phyloP scores from a whole-genome alignment of 768 basidiomycete genomes.

The Termitomyces sp. region DNA sequence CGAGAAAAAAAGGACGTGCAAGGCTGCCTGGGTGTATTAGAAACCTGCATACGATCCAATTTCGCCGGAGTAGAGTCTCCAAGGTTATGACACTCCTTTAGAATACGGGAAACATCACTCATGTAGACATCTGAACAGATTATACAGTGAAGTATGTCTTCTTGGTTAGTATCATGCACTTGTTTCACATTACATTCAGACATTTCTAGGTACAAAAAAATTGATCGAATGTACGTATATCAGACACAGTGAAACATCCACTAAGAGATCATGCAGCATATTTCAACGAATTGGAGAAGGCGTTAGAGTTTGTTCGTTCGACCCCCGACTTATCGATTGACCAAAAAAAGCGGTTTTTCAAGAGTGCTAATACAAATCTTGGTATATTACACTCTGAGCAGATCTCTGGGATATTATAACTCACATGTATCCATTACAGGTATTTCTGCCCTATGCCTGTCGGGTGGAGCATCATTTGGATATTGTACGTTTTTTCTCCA shows the following conservation, averaged over 20 bases:
- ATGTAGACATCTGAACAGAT: slow-evolving; percentile 29
- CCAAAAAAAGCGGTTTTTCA: slow-evolving; percentile 92
- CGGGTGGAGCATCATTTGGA: slow-evolving; percentile 94
- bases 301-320: slow-evolving; percentile 71
- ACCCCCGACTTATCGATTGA: slow-evolving; percentile 70
- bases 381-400: slow-evolving; percentile 31
- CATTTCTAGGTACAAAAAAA: slow-evolving; percentile 87
- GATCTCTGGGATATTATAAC: neutral
- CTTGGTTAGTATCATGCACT: slow-evolving; percentile 9
- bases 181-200: slow-evolving; percentile 38
- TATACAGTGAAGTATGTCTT: slow-evolving; percentile 85
- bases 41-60: slow-evolving; percentile 85
- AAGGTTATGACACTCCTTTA: slow-evolving; percentile 34
- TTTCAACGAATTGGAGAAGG: slow-evolving; percentile 68
- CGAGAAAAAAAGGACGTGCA: slow-evolving; percentile 77
- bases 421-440: slow-evolving; percentile 21
- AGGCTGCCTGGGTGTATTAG: slow-evolving; percentile 83
- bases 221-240: slow-evolving; percentile 66
- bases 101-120: neutral
- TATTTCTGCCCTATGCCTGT: slow-evolving; percentile 86
- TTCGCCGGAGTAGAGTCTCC: slow-evolving; percentile 91
- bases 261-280: slow-evolving; percentile 51
- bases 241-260: neutral
- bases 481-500: slow-evolving; percentile 57
- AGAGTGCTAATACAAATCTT: slow-evolving; percentile 80